Evolutionary conservation across 2,329 filamentous ascomycete species (phyloP).

Genomic region (Ceratocystis alfenasii): DNA sequence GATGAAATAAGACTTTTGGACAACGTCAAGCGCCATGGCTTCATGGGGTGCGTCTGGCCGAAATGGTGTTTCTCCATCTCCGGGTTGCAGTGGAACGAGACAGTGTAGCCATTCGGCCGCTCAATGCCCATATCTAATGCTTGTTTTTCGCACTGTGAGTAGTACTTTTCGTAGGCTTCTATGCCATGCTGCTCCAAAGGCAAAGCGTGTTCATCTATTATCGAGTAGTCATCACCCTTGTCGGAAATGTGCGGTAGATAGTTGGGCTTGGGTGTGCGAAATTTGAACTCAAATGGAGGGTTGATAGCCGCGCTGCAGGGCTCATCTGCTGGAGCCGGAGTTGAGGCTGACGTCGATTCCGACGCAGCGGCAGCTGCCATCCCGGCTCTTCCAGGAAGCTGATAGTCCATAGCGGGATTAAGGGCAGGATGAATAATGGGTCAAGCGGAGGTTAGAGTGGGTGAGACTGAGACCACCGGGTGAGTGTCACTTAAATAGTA

Average conservation of each 20-base stretch:
- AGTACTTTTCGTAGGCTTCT: conserved; percentile 45
- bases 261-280: conserved; percentile 46
- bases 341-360: conserved; percentile 1
- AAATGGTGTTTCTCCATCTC: conserved; percentile 96
- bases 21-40: conserved; percentile 90
- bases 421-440: background rate
- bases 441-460: background rate
- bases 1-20: conserved; percentile 90
- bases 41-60: conserved; percentile 95
- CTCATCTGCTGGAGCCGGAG: conserved; percentile 19
- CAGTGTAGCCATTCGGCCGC: conserved; percentile 71
- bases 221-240: conserved; percentile 38
- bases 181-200: conserved; percentile 41
- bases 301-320: conserved; percentile 30
- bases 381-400: background rate
- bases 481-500: background rate
- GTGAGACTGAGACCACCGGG: background rate
- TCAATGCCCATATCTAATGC: conserved; percentile 57
- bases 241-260: conserved; percentile 46
- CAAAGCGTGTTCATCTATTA: conserved; percentile 41
- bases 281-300: conserved; percentile 34
- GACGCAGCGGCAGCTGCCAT: conserved; percentile 12
- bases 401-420: conserved; percentile 10
- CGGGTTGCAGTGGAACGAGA: conserved; percentile 92
- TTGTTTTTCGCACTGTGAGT: conserved; percentile 45